Base-by-base conservation (phyloP, 225 moss, liverwort and hornwort species). In the Bryum argenteum region DNA sequence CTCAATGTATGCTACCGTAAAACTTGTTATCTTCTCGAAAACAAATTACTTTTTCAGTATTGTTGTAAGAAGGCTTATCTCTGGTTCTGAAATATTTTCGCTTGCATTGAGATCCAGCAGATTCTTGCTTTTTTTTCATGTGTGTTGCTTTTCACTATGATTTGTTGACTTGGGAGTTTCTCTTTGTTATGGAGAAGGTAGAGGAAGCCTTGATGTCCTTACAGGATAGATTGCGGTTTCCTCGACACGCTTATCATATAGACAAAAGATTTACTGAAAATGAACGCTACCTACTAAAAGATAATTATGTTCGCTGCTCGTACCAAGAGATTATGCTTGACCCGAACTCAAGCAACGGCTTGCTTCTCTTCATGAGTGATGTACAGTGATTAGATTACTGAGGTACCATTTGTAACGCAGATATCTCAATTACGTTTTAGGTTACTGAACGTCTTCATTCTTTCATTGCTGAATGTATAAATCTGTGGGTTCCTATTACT, bases 331-430 rank as follows among this genome's bases (percentile, higher is more conserved):
- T 23, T 17, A 20, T 23, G 23, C 42, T 55, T 5, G 17, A 24
- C 16, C 42, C 47, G 47, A 47, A 15, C 11, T n/a, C 23, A 1
- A 17, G 3, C 3, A 41, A 17, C n/a, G 11, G 11, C 17, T 67
- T 47, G 6, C 47, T 47, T 47, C 47, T 47, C 15, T 47, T 15
- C 14, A 47, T 47, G 14, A 60, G 42, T 23, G 67, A 75, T 13
- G 47, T 47, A 19, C 26, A 24, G 14, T 59, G 52, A 28, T 41
- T 24, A 14, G 11, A 51, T 41, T 9, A 63, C 13, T 14, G 61
- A 19, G 42, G 19, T 61, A 75, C 41, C 15, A 17, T 60, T 53
- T 7, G 54, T 69, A 69, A 54, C 11, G 68, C 61, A 69, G 26
- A 44, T 58, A 53, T 26, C 63, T 54, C 18, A 42, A 15, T 54